Conservation (phyloP, 2,329 filamentous ascomycete species). For the Botrytis squamosa region DNA sequence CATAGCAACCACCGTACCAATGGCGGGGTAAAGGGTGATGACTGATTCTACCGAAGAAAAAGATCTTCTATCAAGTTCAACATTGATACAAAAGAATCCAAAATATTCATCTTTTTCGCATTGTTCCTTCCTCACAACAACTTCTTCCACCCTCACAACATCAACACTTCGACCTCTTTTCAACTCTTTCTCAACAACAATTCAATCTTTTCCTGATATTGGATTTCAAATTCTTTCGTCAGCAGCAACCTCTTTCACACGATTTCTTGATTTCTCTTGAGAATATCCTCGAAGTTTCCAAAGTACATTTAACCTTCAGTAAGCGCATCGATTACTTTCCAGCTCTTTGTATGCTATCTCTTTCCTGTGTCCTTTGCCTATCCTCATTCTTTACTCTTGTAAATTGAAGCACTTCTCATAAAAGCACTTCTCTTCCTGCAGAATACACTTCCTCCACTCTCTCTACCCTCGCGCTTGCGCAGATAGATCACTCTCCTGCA, state of each 20-base stretch:
- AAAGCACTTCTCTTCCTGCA: background rate
- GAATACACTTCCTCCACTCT: background rate
- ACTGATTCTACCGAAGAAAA: background rate
- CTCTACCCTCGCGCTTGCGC: background rate
- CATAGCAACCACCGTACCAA: background rate
- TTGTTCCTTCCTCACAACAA: background rate
- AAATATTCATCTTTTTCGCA: background rate
- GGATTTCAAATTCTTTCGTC: background rate
- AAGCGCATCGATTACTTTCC: background rate
- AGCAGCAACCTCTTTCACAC: background rate
- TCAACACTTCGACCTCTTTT: background rate
- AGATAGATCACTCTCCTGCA: background rate
- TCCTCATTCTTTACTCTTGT: background rate
- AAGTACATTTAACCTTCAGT: background rate
- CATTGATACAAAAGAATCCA: background rate
- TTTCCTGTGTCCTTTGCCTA: background rate
- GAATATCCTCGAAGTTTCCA: background rate
- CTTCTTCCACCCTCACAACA: background rate
- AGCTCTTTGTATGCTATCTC: background rate
- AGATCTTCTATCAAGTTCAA: background rate
- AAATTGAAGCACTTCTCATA: background rate
- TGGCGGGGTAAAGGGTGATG: background rate
- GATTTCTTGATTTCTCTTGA: background rate
- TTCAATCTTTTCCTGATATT: background rate
- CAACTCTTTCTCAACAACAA: background rate